Conservation (phyloP, 306 rosid genomes). For the Comarum palustre region DNA sequence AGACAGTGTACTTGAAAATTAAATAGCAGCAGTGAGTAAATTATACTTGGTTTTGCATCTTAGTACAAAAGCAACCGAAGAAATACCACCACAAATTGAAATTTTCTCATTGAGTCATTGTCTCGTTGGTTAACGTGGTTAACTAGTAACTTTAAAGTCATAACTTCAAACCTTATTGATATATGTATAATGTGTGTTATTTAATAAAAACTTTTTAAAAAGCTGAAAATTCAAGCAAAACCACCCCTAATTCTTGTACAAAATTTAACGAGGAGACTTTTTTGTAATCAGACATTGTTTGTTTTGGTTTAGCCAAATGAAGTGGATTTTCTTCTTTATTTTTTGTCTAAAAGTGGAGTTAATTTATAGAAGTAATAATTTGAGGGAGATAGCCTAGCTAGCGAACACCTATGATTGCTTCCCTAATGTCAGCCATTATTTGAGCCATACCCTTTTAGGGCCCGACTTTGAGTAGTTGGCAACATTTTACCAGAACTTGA, state of each 20-base stretch:
- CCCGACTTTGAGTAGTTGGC: slow-evolving; percentile 5
- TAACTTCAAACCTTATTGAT: too few species aligned
- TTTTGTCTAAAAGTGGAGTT: neutral
- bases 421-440: slow-evolving; percentile 18
- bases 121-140: too few species aligned
- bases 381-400: neutral
- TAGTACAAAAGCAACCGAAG: too few species aligned
- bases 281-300: neutral
- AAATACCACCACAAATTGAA: too few species aligned
- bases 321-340: neutral
- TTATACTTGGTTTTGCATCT: too few species aligned
- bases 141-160: too few species aligned
- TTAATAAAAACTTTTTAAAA: too few species aligned
- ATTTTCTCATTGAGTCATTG: too few species aligned
- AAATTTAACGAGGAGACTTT: neutral
- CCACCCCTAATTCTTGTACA: neutral
- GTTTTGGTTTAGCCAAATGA: neutral
- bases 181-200: too few species aligned
- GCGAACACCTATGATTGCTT: neutral
- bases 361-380: neutral
- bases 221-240: neutral
- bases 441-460: neutral
- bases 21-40: too few species aligned
- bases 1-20: too few species aligned
- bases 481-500: neutral